Evolutionary conservation across 441 rosid genomes (phyloP).

Genomic region (Aquilaria agallochum): DNA sequence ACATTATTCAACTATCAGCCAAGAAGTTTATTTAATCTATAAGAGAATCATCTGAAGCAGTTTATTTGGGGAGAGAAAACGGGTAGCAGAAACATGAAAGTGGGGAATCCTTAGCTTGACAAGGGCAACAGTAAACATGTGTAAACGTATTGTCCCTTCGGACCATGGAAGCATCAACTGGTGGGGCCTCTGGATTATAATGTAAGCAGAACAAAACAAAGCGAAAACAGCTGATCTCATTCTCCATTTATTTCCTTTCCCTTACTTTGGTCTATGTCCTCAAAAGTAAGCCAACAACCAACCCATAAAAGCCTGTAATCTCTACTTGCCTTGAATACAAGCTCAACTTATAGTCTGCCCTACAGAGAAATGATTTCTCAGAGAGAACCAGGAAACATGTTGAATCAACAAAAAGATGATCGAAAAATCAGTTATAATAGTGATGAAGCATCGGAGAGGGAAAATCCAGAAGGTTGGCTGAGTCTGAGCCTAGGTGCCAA

Average conservation of each 20-base stretch:
- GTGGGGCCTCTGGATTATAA: constrained; percentile 37
- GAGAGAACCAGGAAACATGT: constrained; percentile 24
- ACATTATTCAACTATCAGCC: constrained; percentile 23
- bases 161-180: constrained; percentile 31
- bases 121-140: constrained; percentile 30
- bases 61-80: constrained; percentile 24
- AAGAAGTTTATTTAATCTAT: constrained; percentile 17
- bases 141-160: constrained; percentile 36
- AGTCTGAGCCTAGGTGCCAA: constrained; percentile 52
- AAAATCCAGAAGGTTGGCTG: constrained; percentile 51
- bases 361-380: constrained; percentile 33
- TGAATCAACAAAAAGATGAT: constrained; percentile 19
- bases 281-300: constrained; percentile 22
- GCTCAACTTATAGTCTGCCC: constrained; percentile 3
- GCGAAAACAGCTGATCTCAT: constrained; percentile 19
- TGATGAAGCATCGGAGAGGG: constrained; percentile 23
- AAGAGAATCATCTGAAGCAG: constrained; percentile 32
- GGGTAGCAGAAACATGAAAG: constrained; percentile 25
- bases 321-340: constrained; percentile 15
- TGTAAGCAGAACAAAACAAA: constrained; percentile 11
- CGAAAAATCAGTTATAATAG: constrained; percentile 14
- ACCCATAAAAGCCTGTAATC: constrained; percentile 11
- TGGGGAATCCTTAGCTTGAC: constrained; percentile 58
- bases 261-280: constrained; percentile 26
- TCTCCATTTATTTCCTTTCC: constrained; percentile 30